phyloP scores from a whole-genome alignment of 441 rosid genomes.

The Aleurites moluccanus region DNA sequence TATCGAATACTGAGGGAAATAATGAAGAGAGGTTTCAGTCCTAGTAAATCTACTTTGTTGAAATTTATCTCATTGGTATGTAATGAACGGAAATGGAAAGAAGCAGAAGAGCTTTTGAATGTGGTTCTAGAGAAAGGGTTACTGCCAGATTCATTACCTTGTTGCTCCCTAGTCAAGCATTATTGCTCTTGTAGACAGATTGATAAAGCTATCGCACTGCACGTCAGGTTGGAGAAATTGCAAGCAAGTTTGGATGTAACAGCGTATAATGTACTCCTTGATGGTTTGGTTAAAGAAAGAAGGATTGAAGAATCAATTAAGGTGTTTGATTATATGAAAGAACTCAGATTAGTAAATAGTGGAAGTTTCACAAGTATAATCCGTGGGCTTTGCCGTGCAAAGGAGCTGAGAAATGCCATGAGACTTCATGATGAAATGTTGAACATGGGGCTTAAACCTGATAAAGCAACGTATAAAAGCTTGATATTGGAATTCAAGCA shows the following conservation, averaged over 20 bases:
- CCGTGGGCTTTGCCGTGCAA: slow-evolving; percentile 45
- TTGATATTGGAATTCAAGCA: slow-evolving; percentile 46
- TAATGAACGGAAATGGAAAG: slow-evolving; percentile 48
- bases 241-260: slow-evolving; percentile 45
- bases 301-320: slow-evolving; percentile 44
- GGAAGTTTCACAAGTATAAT: slow-evolving; percentile 51
- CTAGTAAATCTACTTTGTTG: slow-evolving; percentile 41
- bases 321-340: slow-evolving; percentile 56
- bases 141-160: slow-evolving; percentile 43
- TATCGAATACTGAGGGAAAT: slow-evolving; percentile 42
- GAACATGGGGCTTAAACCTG: slow-evolving; percentile 62
- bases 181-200: slow-evolving; percentile 49
- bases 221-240: slow-evolving; percentile 46
- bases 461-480: slow-evolving; percentile 50
- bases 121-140: slow-evolving; percentile 49
- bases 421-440: slow-evolving; percentile 70
- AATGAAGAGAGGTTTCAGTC: slow-evolving; percentile 45
- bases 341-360: slow-evolving; percentile 34
- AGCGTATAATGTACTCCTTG: slow-evolving; percentile 52
- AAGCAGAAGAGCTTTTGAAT: slow-evolving; percentile 42
- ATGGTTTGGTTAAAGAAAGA: slow-evolving; percentile 38
- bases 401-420: slow-evolving; percentile 68
- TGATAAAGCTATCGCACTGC: slow-evolving; percentile 56
- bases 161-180: slow-evolving; percentile 46
- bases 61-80: slow-evolving; percentile 44